phyloP scores from a whole-genome alignment of 768 basidiomycete genomes.

The Erythrobasidium yunnanense region DNA sequence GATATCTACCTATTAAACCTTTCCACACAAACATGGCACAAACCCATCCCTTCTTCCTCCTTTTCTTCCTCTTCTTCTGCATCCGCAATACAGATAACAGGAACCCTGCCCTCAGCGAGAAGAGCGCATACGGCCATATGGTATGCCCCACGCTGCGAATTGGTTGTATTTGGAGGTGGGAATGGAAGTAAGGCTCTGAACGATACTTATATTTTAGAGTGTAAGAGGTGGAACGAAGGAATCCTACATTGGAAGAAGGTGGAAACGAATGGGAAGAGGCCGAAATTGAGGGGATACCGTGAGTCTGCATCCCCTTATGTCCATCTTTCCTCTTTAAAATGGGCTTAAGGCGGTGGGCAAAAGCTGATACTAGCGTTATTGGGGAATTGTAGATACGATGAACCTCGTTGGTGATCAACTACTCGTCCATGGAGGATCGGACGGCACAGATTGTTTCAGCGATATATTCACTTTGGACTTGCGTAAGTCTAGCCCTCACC shows the following conservation, averaged over 20 bases:
- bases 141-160: neutral
- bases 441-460: slow-evolving; percentile 74
- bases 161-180: slow-evolving; percentile 29
- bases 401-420: slow-evolving; percentile 75
- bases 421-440: slow-evolving; percentile 82
- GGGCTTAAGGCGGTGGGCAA: no score
- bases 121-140: slow-evolving; percentile 29
- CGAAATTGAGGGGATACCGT: slow-evolving; percentile 21
- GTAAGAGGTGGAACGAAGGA: neutral
- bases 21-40: slow-evolving; percentile 2
- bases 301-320: neutral
- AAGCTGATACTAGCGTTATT: no score
- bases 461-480: slow-evolving; percentile 80
- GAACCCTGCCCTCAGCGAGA: slow-evolving; percentile 15
- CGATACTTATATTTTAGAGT: neutral
- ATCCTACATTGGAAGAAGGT: slow-evolving; percentile 12
- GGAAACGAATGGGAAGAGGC: slow-evolving; percentile 6
- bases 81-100: neutral
- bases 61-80: neutral
- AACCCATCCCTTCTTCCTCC: neutral
- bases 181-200: slow-evolving; percentile 25
- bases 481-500: no score
- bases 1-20: slow-evolving; percentile 21
- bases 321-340: no score
- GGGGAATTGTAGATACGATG: slow-evolving; percentile 54